These are phyloP conservation scores for Amphirosellinia nigrospora DNA, from an alignment of 495 filamentous ascomycete species.

Conservation along the genomic window DNA sequence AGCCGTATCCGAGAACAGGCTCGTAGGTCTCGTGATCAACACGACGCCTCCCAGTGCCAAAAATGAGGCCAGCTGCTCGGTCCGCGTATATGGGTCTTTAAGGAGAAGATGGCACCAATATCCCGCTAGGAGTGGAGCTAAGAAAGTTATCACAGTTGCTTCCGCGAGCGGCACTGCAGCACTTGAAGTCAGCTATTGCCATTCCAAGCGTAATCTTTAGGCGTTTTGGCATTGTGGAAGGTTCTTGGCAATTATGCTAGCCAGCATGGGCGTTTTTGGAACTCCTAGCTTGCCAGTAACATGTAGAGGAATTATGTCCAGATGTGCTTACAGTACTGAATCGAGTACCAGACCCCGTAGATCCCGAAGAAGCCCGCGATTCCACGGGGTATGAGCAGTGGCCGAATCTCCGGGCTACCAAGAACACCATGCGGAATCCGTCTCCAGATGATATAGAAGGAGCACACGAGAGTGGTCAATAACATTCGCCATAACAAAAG, in stretches of 20 bases:
- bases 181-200: background rate
- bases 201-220: background rate
- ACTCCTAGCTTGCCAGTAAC: background rate
- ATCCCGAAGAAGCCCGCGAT: constrained; percentile 86
- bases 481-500: constrained; percentile 86
- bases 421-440: constrained; percentile 72
- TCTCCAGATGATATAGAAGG: constrained; percentile 76
- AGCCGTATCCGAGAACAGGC: constrained; percentile 51
- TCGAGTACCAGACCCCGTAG: constrained; percentile 63
- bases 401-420: constrained; percentile 68
- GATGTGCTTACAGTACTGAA: constrained; percentile 64
- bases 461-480: constrained; percentile 71
- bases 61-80: constrained; percentile 76
- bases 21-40: constrained; percentile 79
- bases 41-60: constrained; percentile 82
- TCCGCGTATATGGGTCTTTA: constrained; percentile 77
- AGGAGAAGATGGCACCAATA: constrained; percentile 81
- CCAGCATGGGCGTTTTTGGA: background rate
- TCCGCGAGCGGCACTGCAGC: constrained; percentile 74
- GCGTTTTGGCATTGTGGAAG: background rate
- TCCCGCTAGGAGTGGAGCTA: constrained; percentile 81
- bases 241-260: background rate
- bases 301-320: no score
- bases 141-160: constrained; percentile 91
- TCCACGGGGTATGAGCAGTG: constrained; percentile 72